Evolutionary conservation across 225 moss, liverwort and hornwort genomes (phyloP), one percentile per base, ranked within the genome.

Genomic region (Physcomitrellopsis africana): DNA sequence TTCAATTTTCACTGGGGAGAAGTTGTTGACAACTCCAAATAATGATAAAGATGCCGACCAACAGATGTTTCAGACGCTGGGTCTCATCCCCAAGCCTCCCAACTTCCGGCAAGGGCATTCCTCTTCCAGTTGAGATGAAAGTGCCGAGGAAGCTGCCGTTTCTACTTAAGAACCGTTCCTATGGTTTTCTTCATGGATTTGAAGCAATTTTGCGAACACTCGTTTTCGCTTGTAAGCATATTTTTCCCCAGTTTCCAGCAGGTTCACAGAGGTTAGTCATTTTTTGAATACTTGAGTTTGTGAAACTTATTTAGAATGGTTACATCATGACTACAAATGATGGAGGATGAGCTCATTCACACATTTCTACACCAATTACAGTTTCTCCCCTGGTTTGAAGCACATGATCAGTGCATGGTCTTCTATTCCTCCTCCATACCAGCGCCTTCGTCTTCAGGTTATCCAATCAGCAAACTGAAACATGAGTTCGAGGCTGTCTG

Each of bases 1-100:
- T 68, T 99, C 99, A 51, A 99, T 99, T 26, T 99, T 95, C 59
- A 93, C 92, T 4, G 95, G 93, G 3, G 95, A 95, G 78, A 99
- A 95, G 77, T 88, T 99, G 86, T 85, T 99, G 42, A 99, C 99
- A 10, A 99, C 95, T 64, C 93, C 95, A 44, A 99, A 95, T 59
- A 99, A 99, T 48, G 90, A 93, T 71, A 86, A 81, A 74, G 92
- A 93, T 79, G 99, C 77, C 2, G 97, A 99, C 72, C 87, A 89
- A 60, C 82, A 92, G 72, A 95, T 99, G 97, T 95, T 95, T 74
- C 79, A 92, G 72, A 92, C 84, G 45, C 92, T 99, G 48, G 97
- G 97, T 61, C 90, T 99, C 15, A 90, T 91, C 69, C 93, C 95
- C 47, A 99, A 92, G 85, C 81, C 90, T 70, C 92, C 95, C 56